phyloP scores from a whole-genome alignment of 495 filamentous ascomycete genomes.

The Talaromyces proteolyticus region DNA sequence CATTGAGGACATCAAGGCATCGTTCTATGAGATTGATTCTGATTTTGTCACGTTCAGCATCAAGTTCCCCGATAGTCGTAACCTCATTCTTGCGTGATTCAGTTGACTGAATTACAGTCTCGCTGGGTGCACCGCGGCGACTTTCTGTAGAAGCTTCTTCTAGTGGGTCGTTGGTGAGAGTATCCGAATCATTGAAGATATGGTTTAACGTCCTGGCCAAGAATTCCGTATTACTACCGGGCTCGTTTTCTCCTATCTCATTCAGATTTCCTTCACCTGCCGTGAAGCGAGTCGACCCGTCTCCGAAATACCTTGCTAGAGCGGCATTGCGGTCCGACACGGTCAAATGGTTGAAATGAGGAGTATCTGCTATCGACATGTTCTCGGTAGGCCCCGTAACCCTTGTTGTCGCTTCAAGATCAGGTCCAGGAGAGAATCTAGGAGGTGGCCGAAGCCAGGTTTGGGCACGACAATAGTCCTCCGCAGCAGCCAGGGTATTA shows the following conservation, averaged over 20 bases:
- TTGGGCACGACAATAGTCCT: slow-evolving; percentile 69
- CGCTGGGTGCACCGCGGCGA: slow-evolving; percentile 5
- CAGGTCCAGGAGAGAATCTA: slow-evolving; percentile 56
- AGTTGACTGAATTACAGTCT: slow-evolving; percentile 13
- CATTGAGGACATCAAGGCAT: slow-evolving; percentile 81
- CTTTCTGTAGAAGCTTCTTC: slow-evolving; percentile 15
- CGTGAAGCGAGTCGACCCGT: slow-evolving; percentile 20
- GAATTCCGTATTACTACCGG: slow-evolving; percentile 23
- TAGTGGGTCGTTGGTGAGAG: slow-evolving; percentile 17
- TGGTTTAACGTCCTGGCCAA: slow-evolving; percentile 30
- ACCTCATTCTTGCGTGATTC: slow-evolving; percentile 30
- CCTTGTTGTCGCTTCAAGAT: slow-evolving; percentile 41
- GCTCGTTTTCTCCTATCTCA: slow-evolving; percentile 19
- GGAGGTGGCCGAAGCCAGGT: slow-evolving; percentile 30
- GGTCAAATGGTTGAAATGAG: slow-evolving; percentile 18
- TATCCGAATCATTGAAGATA: slow-evolving; percentile 27
- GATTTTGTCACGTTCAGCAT: slow-evolving; percentile 66
- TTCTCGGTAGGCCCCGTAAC: slow-evolving; percentile 25
- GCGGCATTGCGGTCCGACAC: slow-evolving; percentile 23
- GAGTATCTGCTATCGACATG: slow-evolving; percentile 20
- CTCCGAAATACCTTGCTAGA: slow-evolving; percentile 34
- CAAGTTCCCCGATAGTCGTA: slow-evolving; percentile 74
- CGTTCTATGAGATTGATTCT: slow-evolving; percentile 78
- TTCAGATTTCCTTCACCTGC: slow-evolving; percentile 16
- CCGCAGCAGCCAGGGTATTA: slow-evolving; percentile 50